These are phyloP conservation scores for Amanita rubescens DNA, from an alignment of 768 basidiomycete genomes.

Conservation along the genomic window DNA sequence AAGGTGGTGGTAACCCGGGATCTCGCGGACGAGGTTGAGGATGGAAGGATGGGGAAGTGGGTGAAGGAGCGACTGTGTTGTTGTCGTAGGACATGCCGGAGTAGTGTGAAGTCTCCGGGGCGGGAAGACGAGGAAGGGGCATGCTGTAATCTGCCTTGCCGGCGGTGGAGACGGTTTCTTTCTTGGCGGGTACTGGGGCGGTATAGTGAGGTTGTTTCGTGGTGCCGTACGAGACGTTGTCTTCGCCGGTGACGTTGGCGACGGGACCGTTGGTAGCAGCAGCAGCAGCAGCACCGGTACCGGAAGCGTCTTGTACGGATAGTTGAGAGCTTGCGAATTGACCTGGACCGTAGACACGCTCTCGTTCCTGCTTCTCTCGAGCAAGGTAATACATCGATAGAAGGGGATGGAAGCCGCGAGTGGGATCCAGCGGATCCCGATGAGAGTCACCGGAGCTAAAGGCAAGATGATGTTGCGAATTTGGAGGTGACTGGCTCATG, in stretches of 20 bases:
- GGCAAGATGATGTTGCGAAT: conserved; percentile 49
- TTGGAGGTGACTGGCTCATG: conserved; percentile 47
- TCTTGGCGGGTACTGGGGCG: conserved; percentile 19
- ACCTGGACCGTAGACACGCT: conserved; percentile 88
- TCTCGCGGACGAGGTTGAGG: conserved; percentile 63
- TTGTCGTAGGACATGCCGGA: conserved; percentile 77
- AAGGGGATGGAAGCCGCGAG: conserved; percentile 88
- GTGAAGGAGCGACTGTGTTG: conserved; percentile 44
- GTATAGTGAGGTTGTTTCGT: conserved; percentile 21
- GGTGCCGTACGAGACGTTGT: conserved; percentile 5
- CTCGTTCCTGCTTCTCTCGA: conserved; percentile 91
- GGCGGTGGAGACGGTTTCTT: conserved; percentile 18
- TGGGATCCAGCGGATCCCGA: conserved; percentile 68
- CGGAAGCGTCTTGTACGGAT: conserved; percentile 33
- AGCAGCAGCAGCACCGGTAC: no score
- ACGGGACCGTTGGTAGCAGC: conserved; percentile 8
- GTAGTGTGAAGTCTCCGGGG: conserved; percentile 75
- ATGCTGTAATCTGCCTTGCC: conserved; percentile 70
- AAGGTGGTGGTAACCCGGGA: conserved; percentile 43
- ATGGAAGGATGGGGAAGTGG: conserved; percentile 51
- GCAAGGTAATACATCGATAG: conserved; percentile 96
- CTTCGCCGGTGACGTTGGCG: not conserved
- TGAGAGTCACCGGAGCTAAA: conserved; percentile 37
- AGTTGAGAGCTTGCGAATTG: conserved; percentile 92
- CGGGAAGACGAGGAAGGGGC: conserved; percentile 73